A percentile compares a stretch with the other conserved stretches of the same genome.
These are phyloP conservation scores for Curvularia spicifera DNA, from an alignment of 2,329 filamentous ascomycete species.

Conservation along the genomic window DNA sequence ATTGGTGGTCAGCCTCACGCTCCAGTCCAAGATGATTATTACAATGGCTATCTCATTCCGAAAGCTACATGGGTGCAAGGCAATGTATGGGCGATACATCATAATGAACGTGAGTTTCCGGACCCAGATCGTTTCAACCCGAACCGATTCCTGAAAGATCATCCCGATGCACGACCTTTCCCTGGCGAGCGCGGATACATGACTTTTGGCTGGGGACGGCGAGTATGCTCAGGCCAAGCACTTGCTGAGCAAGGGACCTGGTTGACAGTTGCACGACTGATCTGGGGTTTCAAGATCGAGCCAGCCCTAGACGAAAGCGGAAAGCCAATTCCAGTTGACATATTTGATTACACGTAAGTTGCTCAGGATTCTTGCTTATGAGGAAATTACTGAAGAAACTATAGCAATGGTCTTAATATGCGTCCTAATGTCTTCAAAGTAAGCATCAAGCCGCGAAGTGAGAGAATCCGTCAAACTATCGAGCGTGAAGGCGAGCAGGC, in stretches of 20 bases:
- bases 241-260: slow-evolving; percentile 67
- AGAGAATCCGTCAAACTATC: slow-evolving; percentile 58
- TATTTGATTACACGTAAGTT: slow-evolving; percentile 61
- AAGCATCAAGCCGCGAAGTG: slow-evolving; percentile 58
- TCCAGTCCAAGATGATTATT: slow-evolving; percentile 45
- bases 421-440: slow-evolving; percentile 63
- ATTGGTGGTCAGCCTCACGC: slow-evolving; percentile 48
- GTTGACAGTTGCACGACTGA: slow-evolving; percentile 62
- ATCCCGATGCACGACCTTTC: slow-evolving; percentile 40
- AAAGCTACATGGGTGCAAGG: slow-evolving; percentile 49
- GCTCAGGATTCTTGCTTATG: background rate
- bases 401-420: slow-evolving; percentile 65
- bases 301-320: slow-evolving; percentile 52
- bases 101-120: slow-evolving; percentile 47
- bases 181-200: slow-evolving; percentile 59
- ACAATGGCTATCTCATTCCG: slow-evolving; percentile 49
- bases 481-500: slow-evolving; percentile 61
- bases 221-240: slow-evolving; percentile 65
- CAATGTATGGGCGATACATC: slow-evolving; percentile 54
- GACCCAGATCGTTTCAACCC: slow-evolving; percentile 50
- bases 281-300: slow-evolving; percentile 64
- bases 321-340: slow-evolving; percentile 60
- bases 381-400: slow-evolving; percentile 10
- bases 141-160: slow-evolving; percentile 35
- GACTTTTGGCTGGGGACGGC: slow-evolving; percentile 62